These are phyloP conservation scores for Podospora anserina DNA, from an alignment of 495 filamentous ascomycete species.

Conservation along the genomic window DNA sequence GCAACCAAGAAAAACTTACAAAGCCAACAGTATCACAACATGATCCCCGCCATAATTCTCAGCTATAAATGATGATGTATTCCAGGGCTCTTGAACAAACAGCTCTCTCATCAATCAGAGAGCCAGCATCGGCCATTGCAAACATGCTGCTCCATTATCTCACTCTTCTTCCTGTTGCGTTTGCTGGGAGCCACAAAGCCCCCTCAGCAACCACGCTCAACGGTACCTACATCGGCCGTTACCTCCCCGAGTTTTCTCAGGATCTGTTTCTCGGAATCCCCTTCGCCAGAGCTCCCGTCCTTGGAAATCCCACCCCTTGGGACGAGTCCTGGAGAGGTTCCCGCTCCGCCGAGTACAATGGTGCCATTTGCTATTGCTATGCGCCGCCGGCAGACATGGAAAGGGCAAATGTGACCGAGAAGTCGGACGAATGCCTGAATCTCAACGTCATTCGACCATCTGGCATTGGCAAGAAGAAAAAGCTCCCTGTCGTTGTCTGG, in stretches of 20 bases:
- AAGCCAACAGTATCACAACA: neutral
- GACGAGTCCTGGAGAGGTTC: conserved; percentile 35
- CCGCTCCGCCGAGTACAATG: conserved; percentile 37
- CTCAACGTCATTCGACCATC: conserved; percentile 39
- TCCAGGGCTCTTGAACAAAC: neutral
- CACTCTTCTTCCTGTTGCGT: neutral
- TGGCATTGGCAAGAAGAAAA: conserved; percentile 22
- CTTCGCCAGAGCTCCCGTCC: conserved; percentile 41
- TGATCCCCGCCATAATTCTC: neutral
- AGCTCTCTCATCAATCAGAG: neutral
- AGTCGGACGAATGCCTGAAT: conserved; percentile 40
- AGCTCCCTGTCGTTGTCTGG: conserved; percentile 42
- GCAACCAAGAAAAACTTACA: neutral
- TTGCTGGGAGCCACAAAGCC: conserved; percentile 2
- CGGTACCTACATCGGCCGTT: neutral
- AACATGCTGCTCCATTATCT: neutral
- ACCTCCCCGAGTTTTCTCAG: neutral
- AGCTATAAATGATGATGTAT: neutral
- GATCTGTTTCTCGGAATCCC: conserved; percentile 43
- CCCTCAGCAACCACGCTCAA: neutral
- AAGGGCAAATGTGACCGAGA: conserved; percentile 18
- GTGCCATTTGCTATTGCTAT: conserved; percentile 30
- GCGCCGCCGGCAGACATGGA: conserved; percentile 32
- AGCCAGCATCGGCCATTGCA: neutral
- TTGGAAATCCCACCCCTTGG: conserved; percentile 35